Percentiles rank a stretch among this genome's conserved stretches.
phyloP scores from a whole-genome alignment of 495 filamentous ascomycete species.

The Penicillium canariense region DNA sequence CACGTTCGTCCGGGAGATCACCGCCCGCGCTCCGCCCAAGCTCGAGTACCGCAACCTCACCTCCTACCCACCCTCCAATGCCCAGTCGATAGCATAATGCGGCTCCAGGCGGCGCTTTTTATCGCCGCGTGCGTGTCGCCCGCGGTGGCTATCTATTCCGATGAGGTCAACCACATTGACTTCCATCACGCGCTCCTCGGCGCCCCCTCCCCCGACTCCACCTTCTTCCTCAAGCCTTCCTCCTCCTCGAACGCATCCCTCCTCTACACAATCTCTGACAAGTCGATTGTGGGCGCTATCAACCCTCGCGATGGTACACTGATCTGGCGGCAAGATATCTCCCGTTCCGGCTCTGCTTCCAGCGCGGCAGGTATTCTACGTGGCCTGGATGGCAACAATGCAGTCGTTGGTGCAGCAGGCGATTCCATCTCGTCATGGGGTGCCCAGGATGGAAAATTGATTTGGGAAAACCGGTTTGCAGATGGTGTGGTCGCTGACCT shows the following conservation, averaged over 20 bases:
- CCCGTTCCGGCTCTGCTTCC: conserved; percentile 32
- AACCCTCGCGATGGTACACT: conserved; percentile 82
- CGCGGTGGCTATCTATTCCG: conserved; percentile 69
- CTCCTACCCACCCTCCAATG: conserved; percentile 28
- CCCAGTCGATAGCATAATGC: conserved; percentile 38
- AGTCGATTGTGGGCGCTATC: conserved; percentile 77
- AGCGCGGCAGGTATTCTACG: conserved; percentile 56
- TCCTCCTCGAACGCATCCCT: conserved; percentile 79
- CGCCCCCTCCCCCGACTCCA: conserved; percentile 72
- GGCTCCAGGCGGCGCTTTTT: conserved; percentile 45
- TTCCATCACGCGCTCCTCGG: conserved; percentile 91
- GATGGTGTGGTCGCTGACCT: conserved; percentile 67
- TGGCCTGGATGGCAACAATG: conserved; percentile 69
- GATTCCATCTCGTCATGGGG: conserved; percentile 75
- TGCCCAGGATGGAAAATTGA: conserved; percentile 72
- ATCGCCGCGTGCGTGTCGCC: conserved; percentile 42
- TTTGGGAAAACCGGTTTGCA: conserved; percentile 63
- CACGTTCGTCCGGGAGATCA: conserved; percentile 10
- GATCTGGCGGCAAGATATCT: conserved; percentile 79
- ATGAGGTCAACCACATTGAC: conserved; percentile 90
- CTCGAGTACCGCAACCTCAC: conserved; percentile 8
- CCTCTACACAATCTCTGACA: conserved; percentile 85
- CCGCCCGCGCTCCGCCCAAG: conserved; percentile 20
- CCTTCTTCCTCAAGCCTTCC: conserved; percentile 90
- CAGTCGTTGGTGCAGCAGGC: conserved; percentile 68